phyloP scores from a whole-genome alignment of 169 alveolate genomes.

The Plasmodium vinckei region DNA sequence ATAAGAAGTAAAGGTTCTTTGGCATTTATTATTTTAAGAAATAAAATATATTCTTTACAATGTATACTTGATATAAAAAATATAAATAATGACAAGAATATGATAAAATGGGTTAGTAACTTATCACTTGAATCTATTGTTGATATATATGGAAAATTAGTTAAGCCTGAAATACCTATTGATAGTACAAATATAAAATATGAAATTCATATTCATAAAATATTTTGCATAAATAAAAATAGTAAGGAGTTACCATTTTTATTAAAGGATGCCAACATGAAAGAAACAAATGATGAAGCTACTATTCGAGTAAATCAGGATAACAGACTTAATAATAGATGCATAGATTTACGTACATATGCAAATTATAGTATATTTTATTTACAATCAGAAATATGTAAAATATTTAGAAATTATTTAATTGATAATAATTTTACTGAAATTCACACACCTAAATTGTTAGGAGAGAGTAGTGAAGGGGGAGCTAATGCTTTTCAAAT shows the following conservation, averaged over 20 bases:
- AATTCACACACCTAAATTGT: conserved; percentile 99
- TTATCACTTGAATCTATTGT: conserved; percentile 93
- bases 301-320: conserved; percentile 94
- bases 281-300: conserved; percentile 88
- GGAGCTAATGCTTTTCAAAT: conserved; percentile 97
- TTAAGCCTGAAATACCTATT: conserved; percentile 92
- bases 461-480: conserved; percentile 99
- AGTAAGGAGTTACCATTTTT: conserved; percentile 94
- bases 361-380: conserved; percentile 95
- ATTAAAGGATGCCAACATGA: conserved; percentile 95
- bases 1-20: conserved; percentile 88
- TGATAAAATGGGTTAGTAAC: conserved; percentile 90
- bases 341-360: conserved; percentile 96
- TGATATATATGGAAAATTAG: conserved; percentile 94
- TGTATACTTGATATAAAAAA: conserved; percentile 86
- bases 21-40: conserved; percentile 85
- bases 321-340: conserved; percentile 97
- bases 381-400: conserved; percentile 94
- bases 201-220: conserved; percentile 91
- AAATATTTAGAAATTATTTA: conserved; percentile 94
- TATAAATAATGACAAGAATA: conserved; percentile 83
- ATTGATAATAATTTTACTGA: conserved; percentile 93
- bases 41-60: conserved; percentile 84
- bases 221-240: conserved; percentile 91
- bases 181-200: conserved; percentile 92